These are phyloP conservation scores for Pseudogymnoascus sp. DNA, from an alignment of 2,329 filamentous ascomycete species.

Conservation along the genomic window DNA sequence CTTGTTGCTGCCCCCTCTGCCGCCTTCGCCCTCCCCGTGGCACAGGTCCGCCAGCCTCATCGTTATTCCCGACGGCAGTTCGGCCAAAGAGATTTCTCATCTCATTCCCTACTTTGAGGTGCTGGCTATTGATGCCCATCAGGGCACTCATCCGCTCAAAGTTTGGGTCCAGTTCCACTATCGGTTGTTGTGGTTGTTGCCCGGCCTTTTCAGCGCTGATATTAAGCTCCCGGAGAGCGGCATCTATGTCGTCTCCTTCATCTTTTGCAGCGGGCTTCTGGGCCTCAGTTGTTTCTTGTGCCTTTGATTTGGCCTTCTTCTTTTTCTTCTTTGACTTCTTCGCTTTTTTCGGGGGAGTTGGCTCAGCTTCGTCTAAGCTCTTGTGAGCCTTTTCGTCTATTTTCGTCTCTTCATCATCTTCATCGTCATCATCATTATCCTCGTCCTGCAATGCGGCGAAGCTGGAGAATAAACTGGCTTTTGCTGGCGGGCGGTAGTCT, in stretches of 20 bases:
- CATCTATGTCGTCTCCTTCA: slow-evolving; percentile 54
- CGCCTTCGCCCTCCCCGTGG: slow-evolving; percentile 33
- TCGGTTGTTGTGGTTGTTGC: slow-evolving; percentile 9
- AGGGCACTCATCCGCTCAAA: slow-evolving; percentile 43
- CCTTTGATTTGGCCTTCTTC: slow-evolving; percentile 35
- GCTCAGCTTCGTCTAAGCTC: slow-evolving; percentile 26
- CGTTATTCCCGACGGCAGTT: slow-evolving; percentile 48
- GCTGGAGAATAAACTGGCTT: slow-evolving; percentile 46
- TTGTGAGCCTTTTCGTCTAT: slow-evolving; percentile 23
- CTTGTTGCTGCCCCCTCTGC: slow-evolving; percentile 35
- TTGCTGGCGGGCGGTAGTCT: slow-evolving; percentile 29
- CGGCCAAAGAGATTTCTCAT: slow-evolving; percentile 70
- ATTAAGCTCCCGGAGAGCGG: slow-evolving; percentile 51
- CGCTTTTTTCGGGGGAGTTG: slow-evolving; percentile 36
- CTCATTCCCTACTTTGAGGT: slow-evolving; percentile 81
- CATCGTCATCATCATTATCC: slow-evolving; percentile 30
- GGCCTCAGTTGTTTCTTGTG: slow-evolving; percentile 21
- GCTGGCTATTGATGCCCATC: slow-evolving; percentile 56
- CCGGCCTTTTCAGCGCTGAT: slow-evolving; percentile 28
- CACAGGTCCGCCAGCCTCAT: slow-evolving; percentile 36
- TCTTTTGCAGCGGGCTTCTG: slow-evolving; percentile 26
- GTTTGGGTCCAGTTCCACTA: slow-evolving; percentile 28
- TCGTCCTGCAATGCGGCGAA: slow-evolving; percentile 38
- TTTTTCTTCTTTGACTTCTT: slow-evolving; percentile 57
- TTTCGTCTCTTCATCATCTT: slow-evolving; percentile 25